phyloP scores from a whole-genome alignment of 2,329 filamentous ascomycete species.

The Cladophialophora immunda region DNA sequence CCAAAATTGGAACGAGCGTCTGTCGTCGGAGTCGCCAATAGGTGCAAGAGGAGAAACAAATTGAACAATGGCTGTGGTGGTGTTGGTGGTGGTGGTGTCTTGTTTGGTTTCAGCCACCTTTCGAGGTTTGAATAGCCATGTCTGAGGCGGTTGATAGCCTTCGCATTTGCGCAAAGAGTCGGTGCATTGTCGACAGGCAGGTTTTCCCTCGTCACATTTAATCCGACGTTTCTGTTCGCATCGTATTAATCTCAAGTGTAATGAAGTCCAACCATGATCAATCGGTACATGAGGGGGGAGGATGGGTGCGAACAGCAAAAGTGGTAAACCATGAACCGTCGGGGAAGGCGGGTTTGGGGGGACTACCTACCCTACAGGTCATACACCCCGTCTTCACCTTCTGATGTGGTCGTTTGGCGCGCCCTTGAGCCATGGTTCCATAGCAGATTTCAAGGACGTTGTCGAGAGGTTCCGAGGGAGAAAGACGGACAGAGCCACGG shows the following conservation, averaged over 20 bases:
- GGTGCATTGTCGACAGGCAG: constrained; percentile 36
- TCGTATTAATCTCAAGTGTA: neutral
- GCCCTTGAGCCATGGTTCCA: constrained; percentile 35
- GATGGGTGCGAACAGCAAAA: neutral
- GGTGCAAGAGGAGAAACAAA: constrained; percentile 25
- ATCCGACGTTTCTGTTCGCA: constrained; percentile 34
- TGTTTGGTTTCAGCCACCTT: constrained; percentile 6
- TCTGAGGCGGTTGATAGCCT: constrained; percentile 36
- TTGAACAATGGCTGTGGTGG: constrained; percentile 14
- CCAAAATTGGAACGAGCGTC: constrained; percentile 34
- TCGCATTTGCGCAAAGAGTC: constrained; percentile 35
- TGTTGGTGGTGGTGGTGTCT: neutral
- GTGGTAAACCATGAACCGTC: neutral
- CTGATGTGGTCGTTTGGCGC: constrained; percentile 36
- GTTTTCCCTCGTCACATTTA: constrained; percentile 38
- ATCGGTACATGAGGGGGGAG: neutral
- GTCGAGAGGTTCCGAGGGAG: neutral
- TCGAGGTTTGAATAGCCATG: constrained; percentile 37
- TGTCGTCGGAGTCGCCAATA: constrained; percentile 27
- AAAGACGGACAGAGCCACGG: neutral
- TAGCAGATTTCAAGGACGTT: constrained; percentile 4
- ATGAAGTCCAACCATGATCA: neutral
- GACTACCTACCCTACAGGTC: constrained; percentile 34
- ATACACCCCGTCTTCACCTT: constrained; percentile 39
- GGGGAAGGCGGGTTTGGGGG: neutral